Base-by-base conservation (phyloP, 2,329 filamentous ascomycete genomes). In the Penicillium polonicum region DNA sequence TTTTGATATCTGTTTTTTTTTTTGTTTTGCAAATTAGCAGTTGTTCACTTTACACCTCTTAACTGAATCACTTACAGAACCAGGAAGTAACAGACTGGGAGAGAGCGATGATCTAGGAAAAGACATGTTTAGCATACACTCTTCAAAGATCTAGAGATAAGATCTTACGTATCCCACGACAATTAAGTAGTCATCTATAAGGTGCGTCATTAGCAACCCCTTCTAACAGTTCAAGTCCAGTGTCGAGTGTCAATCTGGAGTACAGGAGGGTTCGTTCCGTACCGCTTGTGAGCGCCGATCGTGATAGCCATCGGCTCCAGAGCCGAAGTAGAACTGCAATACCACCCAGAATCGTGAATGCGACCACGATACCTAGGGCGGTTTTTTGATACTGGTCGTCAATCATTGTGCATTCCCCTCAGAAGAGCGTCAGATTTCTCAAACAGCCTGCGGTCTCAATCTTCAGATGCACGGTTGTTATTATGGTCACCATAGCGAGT, bases 261-360 rank as follows among this genome's bases (percentile, higher is more conserved):
- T 29, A 13, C 43, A 51, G 44, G 15, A 31, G 7, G 21, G 10
- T 41, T 41, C 10, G 12, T 48, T 12, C 7, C 62, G 46, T 60
- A 68, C 69, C 67, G 19, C 52, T 57, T 6, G 61, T 61, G n/a
- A 67, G 41, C 7, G 60, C 39, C 48, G 60, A 62, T 55, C 63
- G 48, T 31, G 64, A 67, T 41, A 71, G 42, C 21, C 50, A 52
- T 23, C 69, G 63, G 60, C 68, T 64, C 68, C 68, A 70, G 29
- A 67, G 29, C 25, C 68, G 60, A 36, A 71, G 48, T 12, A 67
- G 10, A 29, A 70, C 58, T 15, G 66, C 55, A 54, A 71, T 59
- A 0, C 63, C 66, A 13, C 65, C 63, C 0, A 70, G 33, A 36
- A 65, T 53, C 2, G 68, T 59, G 42, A 70, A 70, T 5, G 64